phyloP scores from a whole-genome alignment of 2,329 filamentous ascomycete genomes.

The Leptographium galeiforme region DNA sequence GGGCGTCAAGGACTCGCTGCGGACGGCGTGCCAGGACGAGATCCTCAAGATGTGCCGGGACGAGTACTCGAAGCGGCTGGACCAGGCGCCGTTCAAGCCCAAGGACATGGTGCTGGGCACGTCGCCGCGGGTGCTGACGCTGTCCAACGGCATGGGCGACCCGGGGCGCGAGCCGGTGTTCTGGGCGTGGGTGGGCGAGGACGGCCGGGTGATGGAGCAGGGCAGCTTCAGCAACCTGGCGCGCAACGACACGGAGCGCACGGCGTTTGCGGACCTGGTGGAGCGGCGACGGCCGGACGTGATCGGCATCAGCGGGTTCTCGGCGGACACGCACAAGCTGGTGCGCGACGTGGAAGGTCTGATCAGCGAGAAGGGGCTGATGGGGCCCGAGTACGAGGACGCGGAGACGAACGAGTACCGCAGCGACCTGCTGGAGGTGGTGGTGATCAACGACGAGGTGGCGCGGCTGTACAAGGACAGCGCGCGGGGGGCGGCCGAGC shows the following conservation, averaged over 20 bases:
- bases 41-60: constrained; percentile 80
- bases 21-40: constrained; percentile 86
- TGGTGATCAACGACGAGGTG: constrained; percentile 92
- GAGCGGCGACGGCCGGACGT: constrained; percentile 76
- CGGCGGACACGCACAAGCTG: constrained; percentile 72
- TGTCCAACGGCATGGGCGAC: constrained; percentile 76
- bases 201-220: constrained; percentile 77
- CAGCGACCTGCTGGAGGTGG: constrained; percentile 70
- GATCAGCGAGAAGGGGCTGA: constrained; percentile 63
- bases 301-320: constrained; percentile 77
- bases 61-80: constrained; percentile 76
- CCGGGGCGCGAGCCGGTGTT: constrained; percentile 62
- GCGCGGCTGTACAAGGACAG: constrained; percentile 94
- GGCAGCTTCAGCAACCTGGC: constrained; percentile 75
- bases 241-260: constrained; percentile 51
- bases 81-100: constrained; percentile 92
- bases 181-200: constrained; percentile 90
- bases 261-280: constrained; percentile 65
- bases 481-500: constrained; percentile 62
- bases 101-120: constrained; percentile 86
- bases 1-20: constrained; percentile 86
- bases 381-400: constrained; percentile 71
- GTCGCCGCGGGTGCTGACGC: constrained; percentile 68
- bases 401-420: constrained; percentile 60
- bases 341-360: constrained; percentile 70